Evolutionary conservation across 1,284 basidiomycete species (phyloP).

Genomic region (Trametes versicolor): DNA sequence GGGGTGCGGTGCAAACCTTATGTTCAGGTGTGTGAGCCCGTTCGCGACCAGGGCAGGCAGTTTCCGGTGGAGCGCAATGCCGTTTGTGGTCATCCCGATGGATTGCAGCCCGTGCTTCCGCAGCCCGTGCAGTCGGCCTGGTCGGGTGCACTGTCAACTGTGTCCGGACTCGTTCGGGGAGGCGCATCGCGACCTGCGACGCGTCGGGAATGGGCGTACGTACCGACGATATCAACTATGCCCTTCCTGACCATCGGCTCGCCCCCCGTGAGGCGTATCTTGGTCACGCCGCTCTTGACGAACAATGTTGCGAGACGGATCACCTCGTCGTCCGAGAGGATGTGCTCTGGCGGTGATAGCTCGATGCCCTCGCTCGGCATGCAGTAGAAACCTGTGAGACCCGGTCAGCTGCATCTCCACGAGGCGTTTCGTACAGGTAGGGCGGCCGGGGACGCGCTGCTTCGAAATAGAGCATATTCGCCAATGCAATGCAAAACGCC

Average conservation of each 20-base stretch:
- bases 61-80: conserved; percentile 78
- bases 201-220: conserved; percentile 36
- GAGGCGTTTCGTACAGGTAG: conserved; percentile 14
- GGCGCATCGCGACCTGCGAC: background rate
- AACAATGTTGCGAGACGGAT: conserved; percentile 81
- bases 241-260: conserved; percentile 89
- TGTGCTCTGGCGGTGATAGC: conserved; percentile 73
- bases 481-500: too few species aligned
- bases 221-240: conserved; percentile 78
- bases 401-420: conserved; percentile 24
- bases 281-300: conserved; percentile 84
- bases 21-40: conserved; percentile 86
- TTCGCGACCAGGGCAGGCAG: conserved; percentile 73
- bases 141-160: conserved; percentile 21
- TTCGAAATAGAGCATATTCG: too few species aligned
- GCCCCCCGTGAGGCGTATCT: conserved; percentile 89
- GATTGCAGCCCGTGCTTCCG: conserved; percentile 71
- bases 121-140: conserved; percentile 67
- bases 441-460: conserved; percentile 5
- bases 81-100: conserved; percentile 90
- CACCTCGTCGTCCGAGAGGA: conserved; percentile 83
- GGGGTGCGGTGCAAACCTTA: conserved; percentile 60
- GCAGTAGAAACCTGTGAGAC: conserved; percentile 80
- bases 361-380: conserved; percentile 88
- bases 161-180: conserved; percentile 13